Percentiles rank a stretch among this genome's conserved stretches.
These are phyloP conservation scores for Furcasterigmium sp. DNA, from an alignment of 2,329 filamentous ascomycete genomes.

Conservation along the genomic window DNA sequence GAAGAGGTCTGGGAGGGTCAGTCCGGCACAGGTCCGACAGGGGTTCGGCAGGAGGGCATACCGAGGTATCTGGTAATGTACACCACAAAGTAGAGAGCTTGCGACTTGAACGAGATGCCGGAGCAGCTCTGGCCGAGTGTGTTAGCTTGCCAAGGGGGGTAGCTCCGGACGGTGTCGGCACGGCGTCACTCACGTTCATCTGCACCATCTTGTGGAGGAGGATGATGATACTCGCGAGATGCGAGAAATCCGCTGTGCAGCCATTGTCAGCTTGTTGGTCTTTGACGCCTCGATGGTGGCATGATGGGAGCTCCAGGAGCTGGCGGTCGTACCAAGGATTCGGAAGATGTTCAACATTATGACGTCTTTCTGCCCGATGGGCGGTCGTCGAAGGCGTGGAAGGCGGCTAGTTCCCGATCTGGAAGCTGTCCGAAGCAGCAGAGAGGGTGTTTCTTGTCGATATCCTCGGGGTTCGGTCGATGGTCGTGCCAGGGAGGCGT, in stretches of 20 bases:
- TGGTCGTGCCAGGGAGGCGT: not conserved
- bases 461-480: not conserved
- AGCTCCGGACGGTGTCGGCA: constrained; percentile 11
- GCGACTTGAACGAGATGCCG: constrained; percentile 98
- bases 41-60: constrained; percentile 28
- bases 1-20: constrained; percentile 67
- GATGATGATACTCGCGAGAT: constrained; percentile 90
- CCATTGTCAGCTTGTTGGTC: constrained; percentile 12
- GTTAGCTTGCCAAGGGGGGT: not conserved
- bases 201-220: constrained; percentile 94
- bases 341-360: constrained; percentile 56
- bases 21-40: not conserved
- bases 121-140: constrained; percentile 75
- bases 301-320: not conserved
- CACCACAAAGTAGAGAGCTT: constrained; percentile 89
- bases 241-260: constrained; percentile 82
- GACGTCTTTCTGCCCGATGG: constrained; percentile 14
- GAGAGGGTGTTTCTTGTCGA: constrained; percentile 1
- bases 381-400: constrained; percentile 2
- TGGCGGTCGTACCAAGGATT: constrained; percentile 37
- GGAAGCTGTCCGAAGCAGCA: constrained; percentile 2
- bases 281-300: constrained; percentile 7
- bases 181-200: constrained; percentile 63
- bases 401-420: not conserved
- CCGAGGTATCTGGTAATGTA: constrained; percentile 91